Percentiles rank a stretch among this genome's conserved stretches.
Evolutionary conservation across 257 asterid species (phyloP).

Genomic region (Solanum pennellii): DNA sequence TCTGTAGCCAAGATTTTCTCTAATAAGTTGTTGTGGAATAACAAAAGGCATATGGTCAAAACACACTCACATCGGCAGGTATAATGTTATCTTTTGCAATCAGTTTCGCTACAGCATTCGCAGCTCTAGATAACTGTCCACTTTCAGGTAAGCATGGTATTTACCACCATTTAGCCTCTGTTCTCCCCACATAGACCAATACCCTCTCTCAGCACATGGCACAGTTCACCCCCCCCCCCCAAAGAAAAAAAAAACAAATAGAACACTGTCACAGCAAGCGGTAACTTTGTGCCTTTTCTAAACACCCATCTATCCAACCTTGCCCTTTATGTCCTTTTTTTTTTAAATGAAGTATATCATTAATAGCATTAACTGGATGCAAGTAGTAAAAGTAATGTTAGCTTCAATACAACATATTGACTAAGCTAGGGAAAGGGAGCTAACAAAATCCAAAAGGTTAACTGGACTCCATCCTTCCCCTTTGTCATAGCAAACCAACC

Average conservation of each 20-base stretch:
- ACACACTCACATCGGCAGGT: neutral
- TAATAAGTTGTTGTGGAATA: constrained; percentile 11
- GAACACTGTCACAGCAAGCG: neutral
- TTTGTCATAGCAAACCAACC: neutral
- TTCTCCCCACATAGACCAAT: neutral
- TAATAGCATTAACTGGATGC: neutral
- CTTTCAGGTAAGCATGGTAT: neutral
- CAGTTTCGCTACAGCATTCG: neutral
- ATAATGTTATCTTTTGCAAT: neutral
- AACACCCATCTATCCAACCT: neutral
- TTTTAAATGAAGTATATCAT: neutral
- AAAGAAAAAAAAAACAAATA: neutral
- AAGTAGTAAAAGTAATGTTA: neutral
- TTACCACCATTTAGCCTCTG: neutral
- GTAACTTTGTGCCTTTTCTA: neutral
- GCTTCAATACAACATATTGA: neutral
- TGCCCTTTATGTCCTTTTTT: neutral
- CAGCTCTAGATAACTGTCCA: neutral
- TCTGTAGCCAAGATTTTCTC: constrained; percentile 35
- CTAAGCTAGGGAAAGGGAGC: neutral
- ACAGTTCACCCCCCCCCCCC: neutral
- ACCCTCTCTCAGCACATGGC: neutral
- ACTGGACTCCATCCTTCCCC: neutral
- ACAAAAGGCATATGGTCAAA: neutral
- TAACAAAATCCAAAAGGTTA: neutral